Evolutionary conservation across 345 rosid species (phyloP), one percentile per base, ranked within the genome.

Genomic region (Trapa bicornis): DNA sequence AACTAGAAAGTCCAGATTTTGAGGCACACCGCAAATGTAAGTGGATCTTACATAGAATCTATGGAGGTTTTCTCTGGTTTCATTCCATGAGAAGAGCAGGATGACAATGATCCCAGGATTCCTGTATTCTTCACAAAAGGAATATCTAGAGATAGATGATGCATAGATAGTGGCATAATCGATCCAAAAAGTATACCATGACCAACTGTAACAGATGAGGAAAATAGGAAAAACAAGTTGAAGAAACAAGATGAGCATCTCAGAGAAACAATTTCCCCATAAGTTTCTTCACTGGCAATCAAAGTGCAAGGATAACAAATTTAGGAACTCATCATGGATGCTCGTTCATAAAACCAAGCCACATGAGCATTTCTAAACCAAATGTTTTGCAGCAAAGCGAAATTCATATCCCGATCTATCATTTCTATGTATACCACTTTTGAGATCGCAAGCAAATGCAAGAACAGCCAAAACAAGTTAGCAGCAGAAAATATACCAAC

Each of bases 281-380:
- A 8, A 41, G 47, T 65, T 37, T 65, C 67, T 65, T 65, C 52
- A 65, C 37, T 41, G 52, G 11, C 43, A 41, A 65, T 65, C 67
- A 41, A 65, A 41, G 67, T 65, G 67, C 67, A 65, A 65, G 67
- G 67, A 65, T 65, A 42, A 65, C 67, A 37, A 41, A n/a, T 65
- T 65, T 32, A 41, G 47, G 4, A 6, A 41, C 50, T 65, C 52
- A 42, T 65, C 67, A 65, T 6, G 13, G 67, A 42, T 65, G 67
- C 67, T 42, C 50, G 6, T 54, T n/a, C 35, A 7, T 2, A 54
- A 54, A 54, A 50, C 3, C 54, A 54, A 54, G 60, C 2, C 35
- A 54, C 35, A 6, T 5, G 1, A 61, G 43, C 61, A 53, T 13
- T 0, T 7, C 17, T 6, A 45, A 33, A 41, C 43, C 43, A 41